Evolutionary conservation across 2,329 filamentous ascomycete species (phyloP).

Genomic region (Aureobasidium sp.): DNA sequence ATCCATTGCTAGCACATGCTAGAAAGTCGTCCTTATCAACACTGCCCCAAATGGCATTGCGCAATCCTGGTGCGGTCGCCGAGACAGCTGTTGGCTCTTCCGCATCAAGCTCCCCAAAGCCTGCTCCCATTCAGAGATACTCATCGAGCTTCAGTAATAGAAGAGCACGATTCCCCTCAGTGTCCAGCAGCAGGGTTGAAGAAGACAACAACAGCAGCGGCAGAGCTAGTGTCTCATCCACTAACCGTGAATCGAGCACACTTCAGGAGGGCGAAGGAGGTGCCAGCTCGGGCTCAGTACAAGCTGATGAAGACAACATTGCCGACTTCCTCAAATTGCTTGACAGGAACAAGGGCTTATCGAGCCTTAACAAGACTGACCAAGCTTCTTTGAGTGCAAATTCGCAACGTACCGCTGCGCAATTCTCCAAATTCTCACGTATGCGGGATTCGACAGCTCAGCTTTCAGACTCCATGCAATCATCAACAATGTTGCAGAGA

Average conservation of each 20-base stretch:
- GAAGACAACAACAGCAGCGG: slow-evolving; percentile 75
- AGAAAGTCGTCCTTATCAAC: slow-evolving; percentile 65
- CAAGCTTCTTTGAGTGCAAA: slow-evolving; percentile 44
- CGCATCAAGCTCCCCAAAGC: slow-evolving; percentile 68
- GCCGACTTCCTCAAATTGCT: slow-evolving; percentile 86
- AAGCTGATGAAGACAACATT: slow-evolving; percentile 84
- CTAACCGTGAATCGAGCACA: slow-evolving; percentile 68
- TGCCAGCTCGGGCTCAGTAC: slow-evolving; percentile 57
- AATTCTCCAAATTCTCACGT: slow-evolving; percentile 75
- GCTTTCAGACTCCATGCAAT: slow-evolving; percentile 87
- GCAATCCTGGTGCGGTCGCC: slow-evolving; percentile 53
- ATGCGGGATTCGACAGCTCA: slow-evolving; percentile 86
- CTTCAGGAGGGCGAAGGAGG: slow-evolving; percentile 55
- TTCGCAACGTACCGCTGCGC: slow-evolving; percentile 67
- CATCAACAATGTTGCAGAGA: slow-evolving; percentile 75
- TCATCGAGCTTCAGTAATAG: slow-evolving; percentile 93
- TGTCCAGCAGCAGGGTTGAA: slow-evolving; percentile 61
- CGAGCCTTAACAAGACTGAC: slow-evolving; percentile 65
- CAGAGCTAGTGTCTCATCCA: slow-evolving; percentile 65
- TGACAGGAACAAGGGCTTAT: slow-evolving; percentile 79
- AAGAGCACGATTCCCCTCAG: slow-evolving; percentile 67
- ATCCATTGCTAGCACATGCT: slow-evolving; percentile 38
- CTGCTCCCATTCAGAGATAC: slow-evolving; percentile 70
- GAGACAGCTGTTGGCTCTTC: slow-evolving; percentile 59
- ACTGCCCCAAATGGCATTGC: slow-evolving; percentile 66